Conservation (phyloP, 106 monocot genomes). For the Dactylorhiza incarnata region DNA sequence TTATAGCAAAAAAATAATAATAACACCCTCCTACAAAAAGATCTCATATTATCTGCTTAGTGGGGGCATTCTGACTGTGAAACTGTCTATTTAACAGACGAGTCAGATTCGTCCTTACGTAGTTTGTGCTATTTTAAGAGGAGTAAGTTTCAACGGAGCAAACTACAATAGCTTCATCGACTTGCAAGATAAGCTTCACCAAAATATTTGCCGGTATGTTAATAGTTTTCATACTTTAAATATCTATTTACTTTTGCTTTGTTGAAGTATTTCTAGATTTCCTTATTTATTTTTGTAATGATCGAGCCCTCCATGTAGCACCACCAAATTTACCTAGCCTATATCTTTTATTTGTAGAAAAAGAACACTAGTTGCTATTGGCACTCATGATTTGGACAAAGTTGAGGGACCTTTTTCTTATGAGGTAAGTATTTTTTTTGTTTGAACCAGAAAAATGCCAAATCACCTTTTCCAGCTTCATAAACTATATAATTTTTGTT, state of each 20-base stretch:
- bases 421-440: conserved; percentile 40
- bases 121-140: conserved; percentile 86
- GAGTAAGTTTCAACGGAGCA: conserved; percentile 68
- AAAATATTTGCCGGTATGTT: conserved; percentile 80
- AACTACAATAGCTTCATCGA: conserved; percentile 96
- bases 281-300: not conserved
- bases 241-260: not conserved
- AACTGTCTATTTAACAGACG: conserved; percentile 41
- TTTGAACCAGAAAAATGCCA: not conserved
- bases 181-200: conserved; percentile 93
- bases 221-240: not conserved
- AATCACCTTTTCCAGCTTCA: not conserved
- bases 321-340: not conserved
- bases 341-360: conserved; percentile 26
- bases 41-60: not conserved
- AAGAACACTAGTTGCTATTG: conserved; percentile 92
- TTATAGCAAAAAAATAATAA: not conserved
- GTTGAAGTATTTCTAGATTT: conserved; percentile 1
- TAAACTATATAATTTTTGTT: not conserved
- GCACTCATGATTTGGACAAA: conserved; percentile 92
- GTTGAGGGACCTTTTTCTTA: conserved; percentile 74
- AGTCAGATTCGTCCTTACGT: conserved; percentile 65
- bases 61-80: not conserved
- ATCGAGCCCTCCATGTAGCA: not conserved
- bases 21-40: not conserved